Conservation (phyloP, 805 yeast species). For the Zygotorulaspora chibaensis region DNA sequence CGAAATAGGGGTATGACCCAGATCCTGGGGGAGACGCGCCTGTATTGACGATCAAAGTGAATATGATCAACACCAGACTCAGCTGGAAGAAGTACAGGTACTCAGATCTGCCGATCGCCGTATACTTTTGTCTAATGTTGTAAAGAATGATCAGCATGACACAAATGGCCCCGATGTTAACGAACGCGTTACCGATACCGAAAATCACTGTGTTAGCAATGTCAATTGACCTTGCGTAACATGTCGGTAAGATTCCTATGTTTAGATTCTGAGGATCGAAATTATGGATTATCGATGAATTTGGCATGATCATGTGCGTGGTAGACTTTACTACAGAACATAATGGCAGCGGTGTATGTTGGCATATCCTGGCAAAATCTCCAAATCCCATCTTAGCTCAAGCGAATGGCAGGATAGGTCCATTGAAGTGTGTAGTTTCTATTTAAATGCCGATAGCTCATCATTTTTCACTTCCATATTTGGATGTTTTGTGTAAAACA, state of each 20-base stretch:
- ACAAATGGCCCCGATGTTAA: slow-evolving; percentile 69
- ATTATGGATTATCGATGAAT: slow-evolving; percentile 21
- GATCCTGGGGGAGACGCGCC: slow-evolving; percentile 92
- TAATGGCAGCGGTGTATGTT: slow-evolving; percentile 67
- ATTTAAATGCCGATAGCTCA: neutral
- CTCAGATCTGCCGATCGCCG: slow-evolving; percentile 91
- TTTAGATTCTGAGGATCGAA: slow-evolving; percentile 33
- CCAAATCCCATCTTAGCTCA: slow-evolving; percentile 25
- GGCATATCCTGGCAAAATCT: slow-evolving; percentile 46
- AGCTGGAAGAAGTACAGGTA: slow-evolving; percentile 69
- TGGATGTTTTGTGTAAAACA: too few relatives aligned
- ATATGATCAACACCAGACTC: slow-evolving; percentile 51
- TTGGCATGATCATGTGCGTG: slow-evolving; percentile 27
- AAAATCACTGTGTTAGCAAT: slow-evolving; percentile 89
- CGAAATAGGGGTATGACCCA: slow-evolving; percentile 71
- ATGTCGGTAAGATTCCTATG: slow-evolving; percentile 65
- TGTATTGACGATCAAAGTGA: slow-evolving; percentile 77
- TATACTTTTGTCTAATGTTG: slow-evolving; percentile 77
- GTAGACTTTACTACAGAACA: slow-evolving; percentile 69
- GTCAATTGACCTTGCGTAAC: slow-evolving; percentile 83
- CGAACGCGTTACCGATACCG: slow-evolving; percentile 81
- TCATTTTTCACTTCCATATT: too few relatives aligned
- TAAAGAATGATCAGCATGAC: slow-evolving; percentile 66
- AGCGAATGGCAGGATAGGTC: neutral
- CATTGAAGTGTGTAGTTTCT: neutral